phyloP scores from a whole-genome alignment of 352 stramenopile genomes.

The Phytophthora hibernalis region DNA sequence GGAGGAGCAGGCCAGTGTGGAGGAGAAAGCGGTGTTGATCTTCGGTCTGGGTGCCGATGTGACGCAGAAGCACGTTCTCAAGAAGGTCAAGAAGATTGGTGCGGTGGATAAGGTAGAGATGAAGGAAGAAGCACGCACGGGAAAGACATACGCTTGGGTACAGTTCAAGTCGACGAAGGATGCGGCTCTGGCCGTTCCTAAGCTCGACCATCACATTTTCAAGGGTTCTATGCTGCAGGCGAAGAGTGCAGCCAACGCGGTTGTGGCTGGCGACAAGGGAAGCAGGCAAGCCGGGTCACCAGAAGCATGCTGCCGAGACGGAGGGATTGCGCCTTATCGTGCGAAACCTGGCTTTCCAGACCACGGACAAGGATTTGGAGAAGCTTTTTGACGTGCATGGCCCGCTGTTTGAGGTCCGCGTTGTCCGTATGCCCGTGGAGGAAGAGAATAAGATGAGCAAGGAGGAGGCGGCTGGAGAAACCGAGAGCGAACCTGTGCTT shows the following conservation, averaged over 20 bases:
- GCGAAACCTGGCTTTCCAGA: constrained; percentile 86
- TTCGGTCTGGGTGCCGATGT: constrained; percentile 75
- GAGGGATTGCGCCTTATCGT: constrained; percentile 84
- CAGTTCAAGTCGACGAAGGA: constrained; percentile 66
- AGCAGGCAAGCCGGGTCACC: constrained; percentile 30
- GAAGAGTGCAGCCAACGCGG: constrained; percentile 44
- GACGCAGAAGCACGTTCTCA: constrained; percentile 82
- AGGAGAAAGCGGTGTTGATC: constrained; percentile 80
- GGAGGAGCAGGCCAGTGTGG: constrained; percentile 48
- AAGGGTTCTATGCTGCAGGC: constrained; percentile 81
- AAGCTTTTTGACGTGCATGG: constrained; percentile 76
- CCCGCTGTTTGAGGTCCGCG: constrained; percentile 68
- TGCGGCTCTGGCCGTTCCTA: constrained; percentile 59
- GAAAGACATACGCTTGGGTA: constrained; percentile 71
- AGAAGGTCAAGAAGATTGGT: constrained; percentile 82
- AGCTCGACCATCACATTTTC: constrained; percentile 87
- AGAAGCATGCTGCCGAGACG: constrained; percentile 41
- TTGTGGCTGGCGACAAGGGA: constrained; percentile 36
- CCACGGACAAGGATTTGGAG: constrained; percentile 73
- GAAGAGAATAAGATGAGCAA: constrained; percentile 40
- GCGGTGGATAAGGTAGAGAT: constrained; percentile 61
- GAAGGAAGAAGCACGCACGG: constrained; percentile 62
- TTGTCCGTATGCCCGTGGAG: constrained; percentile 81
- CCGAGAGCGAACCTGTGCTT: constrained; percentile 33
- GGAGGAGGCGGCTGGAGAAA: constrained; percentile 24